These are phyloP conservation scores for Aspergillus pseudonomiae DNA, from an alignment of 2,329 filamentous ascomycete genomes.

Conservation along the genomic window DNA sequence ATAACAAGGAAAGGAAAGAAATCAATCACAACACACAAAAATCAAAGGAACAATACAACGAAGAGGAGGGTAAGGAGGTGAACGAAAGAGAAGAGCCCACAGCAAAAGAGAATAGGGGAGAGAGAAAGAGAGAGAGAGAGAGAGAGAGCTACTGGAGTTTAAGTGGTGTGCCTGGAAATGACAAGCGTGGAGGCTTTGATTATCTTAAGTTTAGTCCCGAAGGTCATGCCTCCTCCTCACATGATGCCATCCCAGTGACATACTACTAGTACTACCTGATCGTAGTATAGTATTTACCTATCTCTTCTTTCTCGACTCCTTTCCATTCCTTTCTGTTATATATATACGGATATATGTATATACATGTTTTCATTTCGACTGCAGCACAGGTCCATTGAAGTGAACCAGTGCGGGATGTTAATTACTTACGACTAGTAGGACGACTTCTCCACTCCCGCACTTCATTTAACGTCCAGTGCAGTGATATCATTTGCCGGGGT, in stretches of 20 bases:
- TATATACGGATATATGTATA: too few species aligned
- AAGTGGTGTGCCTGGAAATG: not conserved
- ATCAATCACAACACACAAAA: not conserved
- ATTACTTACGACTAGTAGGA: not conserved
- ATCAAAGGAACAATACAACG: not conserved
- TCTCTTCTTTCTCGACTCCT: too few species aligned
- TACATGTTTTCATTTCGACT: not conserved
- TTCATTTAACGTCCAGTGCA: not conserved
- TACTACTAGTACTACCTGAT: too few species aligned
- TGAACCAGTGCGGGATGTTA: not conserved
- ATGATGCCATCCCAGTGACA: not conserved
- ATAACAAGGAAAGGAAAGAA: not conserved
- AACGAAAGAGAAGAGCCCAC: not conserved
- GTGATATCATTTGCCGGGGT: not conserved
- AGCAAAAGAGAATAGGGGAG: too few species aligned
- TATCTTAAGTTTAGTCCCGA: constrained; percentile 1
- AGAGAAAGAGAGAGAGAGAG: too few species aligned
- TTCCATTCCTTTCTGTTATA: not conserved
- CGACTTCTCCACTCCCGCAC: not conserved
- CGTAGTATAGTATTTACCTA: too few species aligned
- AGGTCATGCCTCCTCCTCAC: not conserved
- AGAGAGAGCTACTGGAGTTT: not conserved
- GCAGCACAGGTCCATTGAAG: not conserved
- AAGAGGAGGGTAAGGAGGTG: constrained; percentile 10
- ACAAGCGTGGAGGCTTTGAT: not conserved